These are phyloP conservation scores for Fusarium heterosporum DNA, from an alignment of 2,329 filamentous ascomycete species.

Conservation along the genomic window DNA sequence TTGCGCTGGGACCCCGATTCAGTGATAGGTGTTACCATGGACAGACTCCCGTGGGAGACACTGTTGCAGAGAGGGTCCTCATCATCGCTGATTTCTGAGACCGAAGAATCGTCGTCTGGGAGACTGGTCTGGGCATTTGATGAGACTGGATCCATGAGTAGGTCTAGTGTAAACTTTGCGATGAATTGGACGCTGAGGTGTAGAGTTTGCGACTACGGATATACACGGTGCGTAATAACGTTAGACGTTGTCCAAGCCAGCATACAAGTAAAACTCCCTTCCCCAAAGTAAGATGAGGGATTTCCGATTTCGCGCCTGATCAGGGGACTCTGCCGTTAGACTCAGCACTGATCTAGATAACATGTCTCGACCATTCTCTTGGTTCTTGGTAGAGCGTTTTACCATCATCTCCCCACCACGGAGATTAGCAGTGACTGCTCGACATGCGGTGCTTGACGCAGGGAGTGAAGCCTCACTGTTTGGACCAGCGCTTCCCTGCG, in stretches of 20 bases:
- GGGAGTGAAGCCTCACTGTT: neutral
- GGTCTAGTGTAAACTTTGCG: neutral
- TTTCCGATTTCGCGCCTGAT: neutral
- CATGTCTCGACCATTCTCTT: neutral
- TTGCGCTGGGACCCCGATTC: neutral
- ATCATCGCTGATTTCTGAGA: neutral
- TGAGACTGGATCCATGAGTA: neutral
- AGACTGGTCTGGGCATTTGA: neutral
- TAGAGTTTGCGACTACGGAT: neutral
- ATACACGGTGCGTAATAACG: neutral
- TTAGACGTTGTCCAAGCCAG: neutral
- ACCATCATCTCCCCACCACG: neutral
- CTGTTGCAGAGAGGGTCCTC: neutral
- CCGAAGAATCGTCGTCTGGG: neutral
- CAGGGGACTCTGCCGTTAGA: neutral
- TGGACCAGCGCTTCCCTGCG: neutral
- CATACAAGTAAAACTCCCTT: neutral
- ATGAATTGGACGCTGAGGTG: neutral
- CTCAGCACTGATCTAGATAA: no score
- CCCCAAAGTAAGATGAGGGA: neutral
- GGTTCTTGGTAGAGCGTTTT: neutral
- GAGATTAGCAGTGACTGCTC: neutral
- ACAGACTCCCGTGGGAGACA: neutral
- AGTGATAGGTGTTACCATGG: neutral
- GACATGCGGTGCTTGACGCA: neutral